Base-by-base conservation (phyloP, 2,329 filamentous ascomycete species). In the Phialophora expanda region DNA sequence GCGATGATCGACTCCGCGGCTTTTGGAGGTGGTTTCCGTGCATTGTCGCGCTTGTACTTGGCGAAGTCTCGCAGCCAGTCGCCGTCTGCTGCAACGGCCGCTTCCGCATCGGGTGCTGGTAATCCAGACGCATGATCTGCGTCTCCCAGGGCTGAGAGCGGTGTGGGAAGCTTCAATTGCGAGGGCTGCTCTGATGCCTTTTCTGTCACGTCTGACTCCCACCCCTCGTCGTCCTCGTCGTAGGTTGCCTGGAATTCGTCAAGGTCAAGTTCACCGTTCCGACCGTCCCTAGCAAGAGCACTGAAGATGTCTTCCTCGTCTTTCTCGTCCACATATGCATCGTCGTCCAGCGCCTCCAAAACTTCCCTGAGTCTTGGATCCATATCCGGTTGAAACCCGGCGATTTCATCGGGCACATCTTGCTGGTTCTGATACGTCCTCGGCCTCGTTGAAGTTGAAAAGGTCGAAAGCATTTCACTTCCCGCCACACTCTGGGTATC, bases 351-450 rank as follows among this genome's bases (percentile, higher is more conserved):
- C 11, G 95, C 95, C 78, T 97, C 93, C 26, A 99, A 80, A 4
- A 93, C 93, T 77, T 99, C 95, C 54, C 95, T 86, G 71, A 99
- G 77, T 46, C 94, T 85, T 1, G 93, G 93, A 74, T 99, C 96
- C 95, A 99, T 98, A 75, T 98, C 93, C 6, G 96, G 95, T 78
- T 99, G 90, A 77, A 99, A 97, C 0, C 95, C 95, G 2, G 91
- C 90, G 74, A 99, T 91, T 7, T 88, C 89, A 79, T 99, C 95
- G 0, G 95, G 95, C 0, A 98, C 82, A 73, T 97, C 87, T 78
- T 99, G 95, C 79, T 97, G 93, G 62, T 93, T 90, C 77, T 98
- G 92, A 76, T 98, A 98, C 54, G 90, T 93, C 34, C 87, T 81
- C 74, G 89, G 87, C 62, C 87, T 87, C 72, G 69, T 75, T 56